Conservation (phyloP, 768 basidiomycete genomes). For the Lanmaoa rubissima region DNA sequence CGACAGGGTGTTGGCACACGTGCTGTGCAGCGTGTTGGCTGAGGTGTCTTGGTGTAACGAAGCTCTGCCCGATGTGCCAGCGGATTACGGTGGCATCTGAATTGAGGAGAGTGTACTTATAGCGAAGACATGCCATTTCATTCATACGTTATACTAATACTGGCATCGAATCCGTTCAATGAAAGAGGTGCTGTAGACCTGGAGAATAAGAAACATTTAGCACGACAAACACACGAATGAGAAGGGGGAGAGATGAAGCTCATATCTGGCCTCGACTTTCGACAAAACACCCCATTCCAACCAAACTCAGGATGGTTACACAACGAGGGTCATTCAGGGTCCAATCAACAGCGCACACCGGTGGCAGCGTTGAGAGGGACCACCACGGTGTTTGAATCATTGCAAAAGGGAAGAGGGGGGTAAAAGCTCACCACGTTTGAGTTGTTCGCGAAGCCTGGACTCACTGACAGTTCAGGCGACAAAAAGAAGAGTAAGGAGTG, state of each 20-base stretch:
- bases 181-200: neutral
- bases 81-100: conserved; percentile 78
- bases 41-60: conserved; percentile 78
- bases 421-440: conserved; percentile 31
- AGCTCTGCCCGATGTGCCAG: conserved; percentile 85
- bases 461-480: neutral
- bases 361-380: conserved; percentile 29
- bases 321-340: conserved; percentile 33
- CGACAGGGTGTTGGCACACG: conserved; percentile 86
- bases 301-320: conserved; percentile 50
- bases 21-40: conserved; percentile 84
- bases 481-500: neutral
- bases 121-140: neutral
- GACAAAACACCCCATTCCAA: conserved; percentile 50
- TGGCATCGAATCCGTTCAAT: conserved; percentile 1
- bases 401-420: neutral
- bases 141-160: conserved; percentile 1
- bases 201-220: conserved; percentile 2
- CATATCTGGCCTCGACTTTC: conserved; percentile 91
- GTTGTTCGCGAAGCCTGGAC: neutral
- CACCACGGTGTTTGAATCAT: conserved; percentile 74
- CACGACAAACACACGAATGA: neutral
- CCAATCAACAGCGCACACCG: conserved; percentile 5
- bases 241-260: conserved; percentile 31
- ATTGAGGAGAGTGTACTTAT: conserved; percentile 73